These are phyloP conservation scores for Escovopsis sp. DNA, from an alignment of 2,329 filamentous ascomycete species.

Conservation along the genomic window DNA sequence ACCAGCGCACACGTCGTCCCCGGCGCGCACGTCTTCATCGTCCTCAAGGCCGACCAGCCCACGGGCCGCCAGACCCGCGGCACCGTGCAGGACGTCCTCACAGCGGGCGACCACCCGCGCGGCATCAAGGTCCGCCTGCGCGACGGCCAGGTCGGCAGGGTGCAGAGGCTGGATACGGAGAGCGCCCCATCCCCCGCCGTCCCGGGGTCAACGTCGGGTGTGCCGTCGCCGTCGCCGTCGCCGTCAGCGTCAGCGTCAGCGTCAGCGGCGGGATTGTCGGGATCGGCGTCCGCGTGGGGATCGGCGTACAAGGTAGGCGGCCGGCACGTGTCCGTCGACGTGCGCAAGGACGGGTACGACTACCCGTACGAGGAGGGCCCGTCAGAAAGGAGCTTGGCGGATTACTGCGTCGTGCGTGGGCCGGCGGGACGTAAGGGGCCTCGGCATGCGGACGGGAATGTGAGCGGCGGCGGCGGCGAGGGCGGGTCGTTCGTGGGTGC, in stretches of 20 bases:
- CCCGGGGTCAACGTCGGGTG: conserved; percentile 8
- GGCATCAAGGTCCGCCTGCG: conserved; percentile 64
- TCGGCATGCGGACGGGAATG: neutral
- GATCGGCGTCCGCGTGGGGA: too few relatives aligned
- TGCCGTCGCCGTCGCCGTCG: too few relatives aligned
- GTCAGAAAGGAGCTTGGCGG: conserved; percentile 26
- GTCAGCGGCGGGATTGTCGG: too few relatives aligned
- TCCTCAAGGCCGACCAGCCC: conserved; percentile 61
- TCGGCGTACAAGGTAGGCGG: too few relatives aligned
- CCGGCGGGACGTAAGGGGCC: too few relatives aligned
- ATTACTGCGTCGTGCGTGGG: conserved; percentile 37
- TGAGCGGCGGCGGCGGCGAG: too few relatives aligned
- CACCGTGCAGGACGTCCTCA: conserved; percentile 51
- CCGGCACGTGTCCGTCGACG: too few relatives aligned
- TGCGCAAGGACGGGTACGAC: conserved; percentile 17
- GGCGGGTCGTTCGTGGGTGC: neutral
- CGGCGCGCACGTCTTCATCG: conserved; percentile 53
- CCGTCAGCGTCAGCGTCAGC: too few relatives aligned
- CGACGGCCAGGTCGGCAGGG: conserved; percentile 58
- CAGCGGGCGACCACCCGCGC: conserved; percentile 56
- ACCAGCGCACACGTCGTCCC: conserved; percentile 36
- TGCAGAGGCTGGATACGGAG: conserved; percentile 42
- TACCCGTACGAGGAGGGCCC: conserved; percentile 23
- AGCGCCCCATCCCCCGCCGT: neutral
- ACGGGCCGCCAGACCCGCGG: conserved; percentile 58